Evolutionary conservation across 2,329 filamentous ascomycete genomes (phyloP).

Genomic region (Stagonosporopsis rhizophila): DNA sequence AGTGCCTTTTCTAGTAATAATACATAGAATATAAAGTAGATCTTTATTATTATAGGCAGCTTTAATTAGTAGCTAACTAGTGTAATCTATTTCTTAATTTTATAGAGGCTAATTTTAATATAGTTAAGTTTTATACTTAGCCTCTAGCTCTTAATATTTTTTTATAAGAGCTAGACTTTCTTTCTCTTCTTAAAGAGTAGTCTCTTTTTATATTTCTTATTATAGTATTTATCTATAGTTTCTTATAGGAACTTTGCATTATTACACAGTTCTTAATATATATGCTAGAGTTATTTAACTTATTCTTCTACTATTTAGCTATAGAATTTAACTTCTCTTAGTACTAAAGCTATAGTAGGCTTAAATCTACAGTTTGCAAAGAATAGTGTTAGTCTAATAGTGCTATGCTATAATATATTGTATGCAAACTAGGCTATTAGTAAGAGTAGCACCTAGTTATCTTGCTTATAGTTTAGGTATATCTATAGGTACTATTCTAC

Average conservation of each 20-base stretch:
- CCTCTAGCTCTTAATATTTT: slow-evolving; percentile 13
- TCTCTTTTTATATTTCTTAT: slow-evolving; percentile 8
- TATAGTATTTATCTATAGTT: slow-evolving; percentile 14
- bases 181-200: slow-evolving; percentile 3
- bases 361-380: neutral
- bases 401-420: neutral
- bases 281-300: neutral
- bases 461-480: neutral
- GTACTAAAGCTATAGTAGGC: neutral
- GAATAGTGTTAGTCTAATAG: neutral
- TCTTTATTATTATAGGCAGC: neutral
- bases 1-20: neutral
- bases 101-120: neutral
- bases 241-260: neutral
- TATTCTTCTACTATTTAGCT: neutral
- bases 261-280: neutral
- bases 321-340: neutral
- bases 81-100: neutral
- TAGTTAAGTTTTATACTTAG: neutral
- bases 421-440: neutral
- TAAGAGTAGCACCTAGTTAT: neutral
- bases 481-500: neutral
- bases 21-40: neutral
- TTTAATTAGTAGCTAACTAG: neutral
- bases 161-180: slow-evolving; percentile 14